phyloP scores from a whole-genome alignment of 2,329 filamentous ascomycete genomes.

The Tolypocladium guangdongense region DNA sequence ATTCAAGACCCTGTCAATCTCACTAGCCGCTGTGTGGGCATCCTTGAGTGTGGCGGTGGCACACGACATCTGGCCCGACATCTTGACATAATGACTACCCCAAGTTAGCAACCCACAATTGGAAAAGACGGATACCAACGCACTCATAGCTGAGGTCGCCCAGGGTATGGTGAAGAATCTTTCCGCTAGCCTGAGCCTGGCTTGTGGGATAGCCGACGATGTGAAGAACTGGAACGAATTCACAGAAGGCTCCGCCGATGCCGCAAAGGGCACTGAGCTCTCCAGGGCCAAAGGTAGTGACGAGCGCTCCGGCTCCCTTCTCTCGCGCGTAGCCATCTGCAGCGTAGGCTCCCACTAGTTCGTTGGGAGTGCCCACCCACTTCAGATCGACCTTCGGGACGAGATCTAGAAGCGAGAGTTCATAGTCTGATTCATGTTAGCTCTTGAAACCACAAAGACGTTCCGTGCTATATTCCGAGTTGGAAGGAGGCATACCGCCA shows the following conservation, averaged over 20 bases:
- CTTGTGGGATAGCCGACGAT: neutral
- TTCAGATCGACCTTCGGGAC: conserved; percentile 23
- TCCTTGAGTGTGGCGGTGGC: neutral
- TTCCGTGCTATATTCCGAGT: neutral
- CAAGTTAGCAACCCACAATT: neutral
- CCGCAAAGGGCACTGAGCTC: conserved; percentile 19
- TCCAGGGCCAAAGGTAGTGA: conserved; percentile 52
- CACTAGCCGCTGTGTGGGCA: neutral
- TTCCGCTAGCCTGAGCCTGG: neutral
- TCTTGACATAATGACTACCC: neutral
- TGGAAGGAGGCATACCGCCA: conserved; percentile 13
- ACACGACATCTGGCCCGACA: neutral
- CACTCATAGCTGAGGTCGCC: neutral
- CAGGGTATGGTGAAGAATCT: neutral
- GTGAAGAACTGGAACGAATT: neutral
- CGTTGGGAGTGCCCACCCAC: conserved; percentile 44
- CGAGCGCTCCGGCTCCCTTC: conserved; percentile 35
- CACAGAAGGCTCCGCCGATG: neutral
- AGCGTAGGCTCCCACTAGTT: conserved; percentile 46
- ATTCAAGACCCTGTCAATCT: neutral
- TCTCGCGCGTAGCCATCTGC: conserved; percentile 47
- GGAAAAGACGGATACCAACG: neutral
- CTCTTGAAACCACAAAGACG: neutral
- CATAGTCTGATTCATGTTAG: conserved; percentile 15
- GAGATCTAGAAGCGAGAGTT: conserved; percentile 25